Conservation (phyloP, 2,329 filamentous ascomycete species). For the Cercospora sesami region DNA sequence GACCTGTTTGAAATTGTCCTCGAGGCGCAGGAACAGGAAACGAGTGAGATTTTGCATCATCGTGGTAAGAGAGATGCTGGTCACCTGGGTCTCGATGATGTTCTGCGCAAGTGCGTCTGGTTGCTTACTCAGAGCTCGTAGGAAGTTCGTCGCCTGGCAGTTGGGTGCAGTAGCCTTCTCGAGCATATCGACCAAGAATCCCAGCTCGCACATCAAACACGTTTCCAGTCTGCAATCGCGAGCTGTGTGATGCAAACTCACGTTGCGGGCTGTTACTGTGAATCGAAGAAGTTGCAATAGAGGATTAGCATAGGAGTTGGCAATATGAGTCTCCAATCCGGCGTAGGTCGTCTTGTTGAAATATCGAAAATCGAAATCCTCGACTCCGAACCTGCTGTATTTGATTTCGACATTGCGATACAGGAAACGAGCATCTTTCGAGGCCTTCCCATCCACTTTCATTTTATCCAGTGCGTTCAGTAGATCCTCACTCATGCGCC, state of each 20-base stretch:
- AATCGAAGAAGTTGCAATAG: conserved; percentile 90
- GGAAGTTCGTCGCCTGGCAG: conserved; percentile 91
- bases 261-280: conserved; percentile 81
- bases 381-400: conserved; percentile 98
- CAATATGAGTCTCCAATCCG: conserved; percentile 91
- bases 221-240: conserved; percentile 77
- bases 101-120: conserved; percentile 75
- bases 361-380: conserved; percentile 97
- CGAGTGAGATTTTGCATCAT: conserved; percentile 85
- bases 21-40: conserved; percentile 79
- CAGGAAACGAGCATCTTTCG: conserved; percentile 79
- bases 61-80: conserved; percentile 69
- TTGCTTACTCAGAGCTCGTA: conserved; percentile 83
- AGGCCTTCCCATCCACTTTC: conserved; percentile 69
- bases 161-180: conserved; percentile 92
- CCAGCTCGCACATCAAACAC: conserved; percentile 89
- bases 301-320: conserved; percentile 94
- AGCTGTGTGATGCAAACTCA: conserved; percentile 84
- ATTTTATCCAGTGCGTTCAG: conserved; percentile 66
- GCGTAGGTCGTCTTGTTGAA: conserved; percentile 94
- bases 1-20: conserved; percentile 59
- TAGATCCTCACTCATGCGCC: conserved; percentile 57
- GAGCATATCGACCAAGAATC: conserved; percentile 96
- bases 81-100: conserved; percentile 79
- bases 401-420: conserved; percentile 97